phyloP scores from a whole-genome alignment of 2,329 filamentous ascomycete species.

The Epichloe brachyelytri region DNA sequence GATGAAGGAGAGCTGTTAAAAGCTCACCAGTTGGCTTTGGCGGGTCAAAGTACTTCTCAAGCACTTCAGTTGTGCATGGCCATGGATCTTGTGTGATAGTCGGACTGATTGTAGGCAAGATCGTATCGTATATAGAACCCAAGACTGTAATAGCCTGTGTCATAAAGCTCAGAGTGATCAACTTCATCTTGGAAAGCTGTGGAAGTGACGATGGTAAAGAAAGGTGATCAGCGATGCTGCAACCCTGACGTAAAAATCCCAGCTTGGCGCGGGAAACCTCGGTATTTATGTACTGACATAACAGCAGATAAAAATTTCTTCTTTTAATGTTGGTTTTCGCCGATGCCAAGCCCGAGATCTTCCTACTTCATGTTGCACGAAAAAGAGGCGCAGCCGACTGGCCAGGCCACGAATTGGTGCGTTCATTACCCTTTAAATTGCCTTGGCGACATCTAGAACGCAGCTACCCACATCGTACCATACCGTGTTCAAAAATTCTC shows the following conservation, averaged over 20 bases:
- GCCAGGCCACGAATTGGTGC: too few species aligned
- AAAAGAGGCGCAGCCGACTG: too few species aligned
- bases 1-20: background rate
- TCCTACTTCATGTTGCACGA: background rate
- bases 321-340: background rate
- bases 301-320: background rate
- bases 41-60: background rate
- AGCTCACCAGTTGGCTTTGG: background rate
- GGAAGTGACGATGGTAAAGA: background rate
- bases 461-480: background rate
- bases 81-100: background rate
- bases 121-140: background rate
- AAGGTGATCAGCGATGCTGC: background rate
- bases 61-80: background rate
- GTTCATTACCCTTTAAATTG: too few species aligned
- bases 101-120: background rate
- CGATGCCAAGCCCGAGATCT: background rate
- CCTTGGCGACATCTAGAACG: too few species aligned
- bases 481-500: background rate
- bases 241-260: background rate
- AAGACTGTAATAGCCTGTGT: background rate
- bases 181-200: background rate
- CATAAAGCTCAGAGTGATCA: background rate
- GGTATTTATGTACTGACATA: background rate
- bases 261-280: background rate